Conservation (phyloP, 2,329 filamentous ascomycete species). For the Diaporthe citriasiana region DNA sequence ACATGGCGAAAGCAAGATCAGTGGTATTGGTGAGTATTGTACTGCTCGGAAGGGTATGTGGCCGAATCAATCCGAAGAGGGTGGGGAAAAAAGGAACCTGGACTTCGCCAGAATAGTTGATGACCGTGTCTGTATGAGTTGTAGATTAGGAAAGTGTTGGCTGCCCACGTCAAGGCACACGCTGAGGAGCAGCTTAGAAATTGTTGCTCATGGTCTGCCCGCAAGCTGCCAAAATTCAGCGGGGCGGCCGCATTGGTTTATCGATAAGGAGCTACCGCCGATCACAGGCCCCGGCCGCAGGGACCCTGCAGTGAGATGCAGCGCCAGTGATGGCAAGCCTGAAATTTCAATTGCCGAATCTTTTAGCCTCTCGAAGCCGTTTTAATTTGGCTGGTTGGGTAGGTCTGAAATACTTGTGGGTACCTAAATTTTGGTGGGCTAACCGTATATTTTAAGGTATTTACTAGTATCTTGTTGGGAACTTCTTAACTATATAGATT, state of each 20-base stretch:
- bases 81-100: background rate
- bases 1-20: constrained; percentile 56
- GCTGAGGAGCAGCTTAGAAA: background rate
- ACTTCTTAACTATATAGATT: too few relatives aligned
- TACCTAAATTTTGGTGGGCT: too few relatives aligned
- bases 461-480: too few relatives aligned
- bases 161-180: background rate
- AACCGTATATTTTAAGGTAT: too few relatives aligned
- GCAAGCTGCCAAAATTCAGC: constrained; percentile 31
- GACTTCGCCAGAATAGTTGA: background rate
- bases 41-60: background rate
- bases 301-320: background rate
- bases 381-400: too few relatives aligned
- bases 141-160: background rate
- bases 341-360: too few relatives aligned
- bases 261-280: constrained; percentile 25
- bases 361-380: too few relatives aligned
- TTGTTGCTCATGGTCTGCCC: background rate
- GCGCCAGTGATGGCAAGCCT: too few relatives aligned
- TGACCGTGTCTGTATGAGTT: background rate
- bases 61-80: background rate
- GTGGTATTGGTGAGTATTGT: background rate
- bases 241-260: background rate
- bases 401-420: too few relatives aligned
- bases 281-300: background rate